Base-by-base conservation (phyloP, 139 green algal genomes). In the Chlamydomonas sphaeroides region DNA sequence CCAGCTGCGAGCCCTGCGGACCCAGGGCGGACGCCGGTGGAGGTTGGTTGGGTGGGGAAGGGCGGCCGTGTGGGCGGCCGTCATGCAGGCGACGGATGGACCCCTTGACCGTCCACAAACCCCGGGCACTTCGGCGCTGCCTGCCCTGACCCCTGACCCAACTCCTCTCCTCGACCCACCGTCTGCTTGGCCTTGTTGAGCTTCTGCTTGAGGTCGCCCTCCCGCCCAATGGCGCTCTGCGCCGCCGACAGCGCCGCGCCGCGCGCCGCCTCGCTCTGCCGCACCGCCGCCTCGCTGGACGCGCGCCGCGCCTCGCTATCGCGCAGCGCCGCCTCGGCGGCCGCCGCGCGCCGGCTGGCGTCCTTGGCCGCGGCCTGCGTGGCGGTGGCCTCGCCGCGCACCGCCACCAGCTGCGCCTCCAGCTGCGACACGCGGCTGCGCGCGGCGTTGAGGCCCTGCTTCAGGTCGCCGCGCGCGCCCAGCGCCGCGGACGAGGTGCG, bases 191-290 rank as follows among this genome's bases (percentile, higher is more conserved):
- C 32, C 42, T 51, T 49, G 48, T 83, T 83, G 61, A 83, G 62
- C 62, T 49, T 4, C 62, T 83, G 76, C 61, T 83, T 83, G 20
- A 83, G 76, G 76, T 83, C 76, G n/a, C 76, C 76, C 63, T 72
- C 76, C 38, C 76, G 76, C 25, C 62, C 63, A 17, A 83, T 83
- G 23, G 76, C 62, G 35, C 20, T 65, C 62, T 83, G 62, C 21
- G 76, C 76, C 62, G 32, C 62, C 14, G 36, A 11, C 76, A 83
- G 32, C 21, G 62, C 76, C 2, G 25, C 15, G 1, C 45, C 20
- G 32, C 76, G 62, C 62, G 53, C 30, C 62, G 65, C 62, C 45
- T 83, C 62, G 21, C 6, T 23, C 25, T 21, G 0, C 45, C 32
- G 30, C 11, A 17, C 36, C 41, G 76, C 62, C 25, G 63, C 63